These are phyloP conservation scores for Diaporthe ilicicola DNA, from an alignment of 2,329 filamentous ascomycete species.

Conservation along the genomic window DNA sequence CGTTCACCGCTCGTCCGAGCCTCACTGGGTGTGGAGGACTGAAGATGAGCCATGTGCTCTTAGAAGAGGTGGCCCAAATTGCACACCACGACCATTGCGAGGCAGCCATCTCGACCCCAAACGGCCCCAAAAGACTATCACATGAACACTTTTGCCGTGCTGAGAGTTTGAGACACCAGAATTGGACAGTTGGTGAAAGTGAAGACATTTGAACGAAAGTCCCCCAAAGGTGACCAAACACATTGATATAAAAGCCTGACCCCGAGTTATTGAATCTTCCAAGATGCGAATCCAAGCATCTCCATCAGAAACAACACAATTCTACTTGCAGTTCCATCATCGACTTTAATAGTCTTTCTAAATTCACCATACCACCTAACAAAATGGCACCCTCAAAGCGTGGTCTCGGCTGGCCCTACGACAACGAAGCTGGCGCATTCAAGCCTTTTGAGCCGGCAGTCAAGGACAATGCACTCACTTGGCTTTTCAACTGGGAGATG, in stretches of 20 bases:
- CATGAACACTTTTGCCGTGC: background rate
- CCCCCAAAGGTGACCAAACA: background rate
- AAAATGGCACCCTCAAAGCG: constrained; percentile 29
- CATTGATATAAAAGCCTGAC: background rate
- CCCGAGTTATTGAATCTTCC: background rate
- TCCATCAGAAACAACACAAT: background rate
- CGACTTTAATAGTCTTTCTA: background rate
- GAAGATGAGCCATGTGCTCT: background rate
- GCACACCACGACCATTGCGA: background rate
- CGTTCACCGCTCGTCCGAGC: background rate
- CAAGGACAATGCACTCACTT: constrained; percentile 13
- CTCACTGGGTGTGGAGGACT: background rate
- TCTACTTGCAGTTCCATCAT: background rate
- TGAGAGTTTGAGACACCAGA: background rate
- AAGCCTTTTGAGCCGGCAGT: constrained; percentile 15
- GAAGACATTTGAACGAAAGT: background rate
- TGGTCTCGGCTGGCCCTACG: constrained; percentile 27
- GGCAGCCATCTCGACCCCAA: background rate
- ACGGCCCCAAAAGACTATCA: background rate
- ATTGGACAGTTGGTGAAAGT: background rate
- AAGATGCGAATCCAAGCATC: background rate
- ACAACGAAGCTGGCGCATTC: constrained; percentile 17
- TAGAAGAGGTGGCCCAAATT: background rate
- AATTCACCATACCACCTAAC: background rate
- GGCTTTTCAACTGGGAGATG: constrained; percentile 31